These are phyloP conservation scores for Globisporangium radiosum DNA, from an alignment of 352 stramenopile species.

Conservation along the genomic window DNA sequence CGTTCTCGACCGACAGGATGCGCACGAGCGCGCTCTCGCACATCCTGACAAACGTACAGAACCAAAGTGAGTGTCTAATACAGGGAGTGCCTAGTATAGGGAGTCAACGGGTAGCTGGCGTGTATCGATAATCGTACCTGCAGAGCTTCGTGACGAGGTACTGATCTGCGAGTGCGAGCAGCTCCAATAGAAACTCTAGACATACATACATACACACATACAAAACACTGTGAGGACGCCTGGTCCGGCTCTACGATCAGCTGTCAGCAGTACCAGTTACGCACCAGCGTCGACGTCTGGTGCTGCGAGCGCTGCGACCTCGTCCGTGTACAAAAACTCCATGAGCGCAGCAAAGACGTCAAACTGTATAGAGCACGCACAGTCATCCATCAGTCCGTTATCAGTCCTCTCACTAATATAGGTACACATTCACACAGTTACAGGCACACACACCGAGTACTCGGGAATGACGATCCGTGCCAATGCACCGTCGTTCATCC, in stretches of 20 bases:
- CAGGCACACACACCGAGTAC: constrained; percentile 40
- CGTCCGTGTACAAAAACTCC: constrained; percentile 88
- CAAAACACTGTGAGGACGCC: neutral
- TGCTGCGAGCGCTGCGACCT: constrained; percentile 38
- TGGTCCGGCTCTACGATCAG: neutral
- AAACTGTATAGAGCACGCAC: constrained; percentile 29
- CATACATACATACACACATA: neutral
- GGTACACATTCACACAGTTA: neutral
- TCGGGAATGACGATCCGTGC: constrained; percentile 68
- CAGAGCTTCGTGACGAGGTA: constrained; percentile 67
- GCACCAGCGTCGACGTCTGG: constrained; percentile 36
- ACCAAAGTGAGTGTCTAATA: neutral
- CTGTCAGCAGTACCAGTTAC: neutral
- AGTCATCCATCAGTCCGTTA: neutral
- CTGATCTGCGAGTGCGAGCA: constrained; percentile 80
- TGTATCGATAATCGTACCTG: constrained; percentile 21
- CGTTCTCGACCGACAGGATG: constrained; percentile 70
- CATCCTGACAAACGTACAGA: constrained; percentile 21
- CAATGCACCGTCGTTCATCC: constrained; percentile 74
- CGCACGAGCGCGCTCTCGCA: constrained; percentile 71
- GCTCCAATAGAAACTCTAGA: constrained; percentile 74
- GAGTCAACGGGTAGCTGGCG: no score
- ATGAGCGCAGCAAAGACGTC: constrained; percentile 78
- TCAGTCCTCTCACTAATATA: no score
- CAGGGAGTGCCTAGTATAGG: no score